Evolutionary conservation across 805 yeast species (phyloP).

Genomic region (Starmerella cellae): DNA sequence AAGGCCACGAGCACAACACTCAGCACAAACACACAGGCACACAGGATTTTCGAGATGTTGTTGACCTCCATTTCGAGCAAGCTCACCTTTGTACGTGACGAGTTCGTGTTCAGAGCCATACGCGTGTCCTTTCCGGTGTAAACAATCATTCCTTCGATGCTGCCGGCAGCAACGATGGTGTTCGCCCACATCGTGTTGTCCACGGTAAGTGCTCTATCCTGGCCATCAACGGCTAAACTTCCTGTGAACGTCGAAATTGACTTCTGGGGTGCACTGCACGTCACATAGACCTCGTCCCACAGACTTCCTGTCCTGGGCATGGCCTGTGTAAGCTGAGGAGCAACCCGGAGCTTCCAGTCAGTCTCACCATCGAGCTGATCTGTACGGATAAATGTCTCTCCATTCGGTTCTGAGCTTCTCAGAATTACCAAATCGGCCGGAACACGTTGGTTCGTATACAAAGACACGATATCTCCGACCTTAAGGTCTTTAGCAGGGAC

Average conservation of each 20-base stretch:
- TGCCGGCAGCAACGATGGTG: constrained; percentile 89
- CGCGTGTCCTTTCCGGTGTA: constrained; percentile 91
- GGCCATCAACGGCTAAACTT: constrained; percentile 46
- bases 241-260: constrained; percentile 75
- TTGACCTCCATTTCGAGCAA: constrained; percentile 84
- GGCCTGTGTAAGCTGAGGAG: constrained; percentile 58
- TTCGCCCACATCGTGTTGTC: constrained; percentile 98
- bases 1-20: constrained; percentile 66
- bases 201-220: constrained; percentile 44
- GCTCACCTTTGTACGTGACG: constrained; percentile 78
- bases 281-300: constrained; percentile 37
- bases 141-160: constrained; percentile 73
- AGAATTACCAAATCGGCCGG: constrained; percentile 88
- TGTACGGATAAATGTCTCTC: constrained; percentile 88
- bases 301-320: constrained; percentile 28
- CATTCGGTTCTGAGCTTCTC: constrained; percentile 65
- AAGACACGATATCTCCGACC: constrained; percentile 73
- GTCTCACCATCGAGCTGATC: constrained; percentile 99
- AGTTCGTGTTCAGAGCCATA: constrained; percentile 85
- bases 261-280: constrained; percentile 70
- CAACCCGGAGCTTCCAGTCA: constrained; percentile 89
- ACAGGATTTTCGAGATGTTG: constrained; percentile 70
- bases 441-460: constrained; percentile 70
- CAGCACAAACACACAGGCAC: constrained; percentile 70
- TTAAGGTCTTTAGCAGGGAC: constrained; percentile 49